Base-by-base conservation (phyloP, 2,329 filamentous ascomycete species). In the Arthroderma sp. region DNA sequence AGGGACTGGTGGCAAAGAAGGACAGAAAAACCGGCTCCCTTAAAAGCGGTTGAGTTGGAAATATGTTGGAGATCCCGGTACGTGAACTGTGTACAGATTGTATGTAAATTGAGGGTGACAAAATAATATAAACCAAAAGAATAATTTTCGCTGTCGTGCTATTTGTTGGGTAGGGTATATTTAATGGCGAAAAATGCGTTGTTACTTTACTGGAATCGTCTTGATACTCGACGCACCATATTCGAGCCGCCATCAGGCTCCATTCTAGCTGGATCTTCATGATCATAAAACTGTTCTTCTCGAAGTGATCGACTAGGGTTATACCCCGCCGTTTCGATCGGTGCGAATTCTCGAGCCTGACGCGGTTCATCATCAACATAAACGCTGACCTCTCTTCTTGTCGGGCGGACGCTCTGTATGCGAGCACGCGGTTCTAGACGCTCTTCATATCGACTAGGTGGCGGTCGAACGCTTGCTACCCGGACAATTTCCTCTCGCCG, bases 381-480 rank as follows among this genome's bases (percentile, higher is more conserved):
- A n/a, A 64, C 58, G 46, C 64, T 68, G 38, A 64, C 54, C 47
- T 66, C 65, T 39, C 61, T 60, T 43, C 56, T 72, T 37, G 61
- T 58, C 5, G 67, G 66, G 4, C 62, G 61, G 22, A 65, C 62
- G 48, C 65, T 68, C 28, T 63, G 62, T 32, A 68, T 58, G 15
- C 68, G 61, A 46, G 64, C 58, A 10, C 63, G 52, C 38, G 61
- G 52, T 42, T 66, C 64, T 45, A 56, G 57, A 28, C 57, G 55
- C 41, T 68, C 64, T 38, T 68, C 65, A 48, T 72, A 72, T 45
- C 65, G 61, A 28, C 61, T 48, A 3, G 59, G 44, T n/a, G 65
- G 61, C 15, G 80, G 78, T 39, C 77, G 72, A 31, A 77, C 72
- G 56, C 78, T 82, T 5, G 74, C 58, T 30, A 77, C 67, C 46